Evolutionary conservation across 805 yeast genomes (phyloP), one percentile per base, ranked within the genome.

Genomic region (Ogataea philodendri): DNA sequence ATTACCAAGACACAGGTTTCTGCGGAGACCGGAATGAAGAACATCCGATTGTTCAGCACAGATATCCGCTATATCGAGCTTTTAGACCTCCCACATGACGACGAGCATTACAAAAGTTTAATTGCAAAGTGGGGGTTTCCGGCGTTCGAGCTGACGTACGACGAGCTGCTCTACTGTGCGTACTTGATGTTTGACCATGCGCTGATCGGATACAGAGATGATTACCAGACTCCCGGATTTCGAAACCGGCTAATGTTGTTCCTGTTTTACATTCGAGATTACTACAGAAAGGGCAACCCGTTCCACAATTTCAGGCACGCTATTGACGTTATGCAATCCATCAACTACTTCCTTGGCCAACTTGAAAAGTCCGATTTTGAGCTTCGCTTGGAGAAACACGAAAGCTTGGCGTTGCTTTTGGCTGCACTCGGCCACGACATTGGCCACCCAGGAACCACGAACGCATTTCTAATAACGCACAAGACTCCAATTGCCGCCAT

Each of bases 301-400:
- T 93, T 90, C 67, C 98, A 93, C 65, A 89, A 90, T 62, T 93
- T 89, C 56, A 74, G 95, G 48, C 98, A 93, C 62, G 97, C 96
- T 1, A 84, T 87, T 11, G 98, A 93, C 62, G 98, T 93, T 7
- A 64, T 89, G 54, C 98, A 93, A 62, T 95, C 95, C 2, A 78
- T 90, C 20, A 81, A 83, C 64, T 81, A 71, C 56, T 76, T 81
- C 40, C 64, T 81, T 9, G 22, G 26, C 3, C 21, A 26, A 15
- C 14, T 22, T 6, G 23, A 36, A 5, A 39, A 44, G 25, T 15
- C 37, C 7, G 27, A 40, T 9, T 46, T 29, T 32, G 15, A 26
- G 22, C 24, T 47, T 25, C 28, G 33, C 21, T 46, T 55, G 20
- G 15, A 36, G 7, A 18, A 33, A 9, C 9, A 35, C 11, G 81